phyloP scores from a whole-genome alignment of 257 asterid genomes.

The Anisodus tanguticus region DNA sequence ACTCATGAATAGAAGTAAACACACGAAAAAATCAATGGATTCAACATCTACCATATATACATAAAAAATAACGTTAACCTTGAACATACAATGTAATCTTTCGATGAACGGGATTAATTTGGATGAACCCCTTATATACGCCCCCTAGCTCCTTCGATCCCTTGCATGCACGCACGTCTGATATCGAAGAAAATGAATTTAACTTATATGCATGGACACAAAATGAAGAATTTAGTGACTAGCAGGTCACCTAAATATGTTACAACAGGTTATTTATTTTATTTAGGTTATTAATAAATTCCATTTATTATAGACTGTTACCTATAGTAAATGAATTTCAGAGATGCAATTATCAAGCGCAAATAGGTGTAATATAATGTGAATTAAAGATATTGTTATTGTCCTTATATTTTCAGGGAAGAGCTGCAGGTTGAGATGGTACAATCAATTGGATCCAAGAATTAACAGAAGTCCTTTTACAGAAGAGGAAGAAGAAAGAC shows the following conservation, averaged over 20 bases:
- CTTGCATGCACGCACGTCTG: not conserved
- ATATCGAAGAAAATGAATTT: not conserved
- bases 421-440: conserved; percentile 96
- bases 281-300: not conserved
- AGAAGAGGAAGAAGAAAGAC: conserved; percentile 84
- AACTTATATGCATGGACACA: not conserved
- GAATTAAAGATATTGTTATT: not conserved
- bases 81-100: not conserved
- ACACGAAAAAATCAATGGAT: not conserved
- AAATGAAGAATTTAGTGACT: too few relatives aligned
- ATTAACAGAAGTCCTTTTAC: conserved; percentile 83
- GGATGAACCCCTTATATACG: not conserved
- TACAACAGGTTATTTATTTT: not conserved
- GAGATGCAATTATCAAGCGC: not conserved
- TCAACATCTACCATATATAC: not conserved
- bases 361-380: not conserved
- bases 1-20: not conserved
- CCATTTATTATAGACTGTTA: too few relatives aligned
- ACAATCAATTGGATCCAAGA: conserved; percentile 87
- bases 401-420: conserved; percentile 52
- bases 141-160: not conserved
- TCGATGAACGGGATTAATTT: not conserved
- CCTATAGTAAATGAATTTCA: too few relatives aligned
- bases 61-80: not conserved
- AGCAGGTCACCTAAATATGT: not conserved